Base-by-base conservation (phyloP, 495 filamentous ascomycete species). In the Xylaria acuta region DNA sequence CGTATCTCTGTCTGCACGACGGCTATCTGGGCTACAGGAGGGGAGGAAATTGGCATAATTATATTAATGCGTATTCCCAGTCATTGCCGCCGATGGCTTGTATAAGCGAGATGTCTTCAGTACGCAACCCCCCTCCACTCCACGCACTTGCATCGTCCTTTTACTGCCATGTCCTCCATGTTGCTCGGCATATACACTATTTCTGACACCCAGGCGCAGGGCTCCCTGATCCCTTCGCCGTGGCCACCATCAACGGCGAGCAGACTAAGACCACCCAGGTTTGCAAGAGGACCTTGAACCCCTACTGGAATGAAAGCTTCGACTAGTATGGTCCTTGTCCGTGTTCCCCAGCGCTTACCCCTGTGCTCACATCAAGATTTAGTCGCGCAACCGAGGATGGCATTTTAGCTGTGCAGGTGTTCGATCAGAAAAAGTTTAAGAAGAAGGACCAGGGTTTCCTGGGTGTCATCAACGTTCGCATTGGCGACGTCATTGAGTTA, bases 381-480 rank as follows among this genome's bases (percentile, higher is more conserved):
- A 98, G 95, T 84, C 86, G 86, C 81, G 95, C 92, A 69, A 93
- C 90, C 62, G 96, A 98, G 77, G 94, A 97, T 75, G 97, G 94
- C 78, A 98, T 98, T 75, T 88, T 99, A 27, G 95, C 95, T 25
- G 94, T 99, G 53, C 96, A 99, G 80, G 97, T 99, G 59, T 99
- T 99, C 77, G 96, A 99, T 80, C 96, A 99, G 81, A 98, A 98
- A 86, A 99, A 99, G 82, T 99, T 98, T 86, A 99, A 99, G 86
- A 99, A 99, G 88, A 99, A 98, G 93, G 96, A 98, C 77, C 96
- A 99, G 80, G 96, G 96, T 1, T 99, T 99, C 76, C 88, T 99
- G 27, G 96, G 96, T 47, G 96, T 99, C 47, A 97, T 99, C 75
- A 99, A 99, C 80, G 92, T 98, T 70, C 92, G 94, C 65, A 92